Evolutionary conservation across 257 asterid genomes (phyloP), one percentile per base, ranked within the genome.

Genomic region (Plantago ovata): DNA sequence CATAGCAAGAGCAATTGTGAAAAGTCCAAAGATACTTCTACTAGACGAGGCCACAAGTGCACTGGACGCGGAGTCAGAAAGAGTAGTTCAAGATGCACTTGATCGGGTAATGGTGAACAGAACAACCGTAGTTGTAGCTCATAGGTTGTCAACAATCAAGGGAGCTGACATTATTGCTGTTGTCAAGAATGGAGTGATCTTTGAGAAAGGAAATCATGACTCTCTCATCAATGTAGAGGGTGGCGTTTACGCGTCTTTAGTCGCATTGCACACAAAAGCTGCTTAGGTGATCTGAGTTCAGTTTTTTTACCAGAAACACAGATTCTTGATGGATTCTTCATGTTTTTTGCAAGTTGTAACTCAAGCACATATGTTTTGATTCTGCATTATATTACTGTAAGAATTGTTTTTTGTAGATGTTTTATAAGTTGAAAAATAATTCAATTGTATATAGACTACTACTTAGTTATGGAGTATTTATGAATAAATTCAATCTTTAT

Each of bases 21-120:
- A 79, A 50, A 73, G 76, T 33, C 83, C 81, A 0, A 73, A 56
- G 44, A 73, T 81, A 7, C 74, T 79, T n/a, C 39, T 81, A 38
- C 65, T 81, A 6, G 85, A 81, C 1, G 83, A 81, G 66, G 83
- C 81, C 1, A 81, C 85, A 3, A 81, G 88, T 18, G 88, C 85
- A 2, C 38, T 78, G 2, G 88, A 78, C 52, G 71, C 73, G 0
- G 81, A 79, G 51, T 81, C 85, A 1, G 85, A 81, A n/a, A 60
- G 62, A 13, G 16, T 72, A 2, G 82, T 77, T 22, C 80, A 73
- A 64, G 79, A 67, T 1, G 73, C 84, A n/a, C 65, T 80, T 9
- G 79, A 74, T n/a, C 38, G 63, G 3, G 73, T 80, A 12, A 70
- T 72, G 64, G 65, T 56, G 14, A 47, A 64, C 4, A 47, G 79